phyloP scores from a whole-genome alignment of 441 rosid genomes.

The Capsella rubella region DNA sequence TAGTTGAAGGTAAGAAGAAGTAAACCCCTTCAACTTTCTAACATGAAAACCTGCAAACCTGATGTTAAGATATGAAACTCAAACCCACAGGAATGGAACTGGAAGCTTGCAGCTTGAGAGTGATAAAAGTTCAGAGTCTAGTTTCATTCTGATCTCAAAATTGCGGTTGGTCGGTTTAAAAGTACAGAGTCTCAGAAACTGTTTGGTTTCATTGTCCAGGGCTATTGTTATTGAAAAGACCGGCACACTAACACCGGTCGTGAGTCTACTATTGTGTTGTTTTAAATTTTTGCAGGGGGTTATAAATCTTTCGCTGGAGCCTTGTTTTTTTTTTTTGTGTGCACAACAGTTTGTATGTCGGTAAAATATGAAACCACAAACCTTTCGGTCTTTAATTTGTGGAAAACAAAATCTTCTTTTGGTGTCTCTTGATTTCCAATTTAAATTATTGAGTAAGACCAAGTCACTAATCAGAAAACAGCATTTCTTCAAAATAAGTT shows the following conservation, averaged over 20 bases:
- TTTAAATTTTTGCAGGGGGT: slow-evolving; percentile 26
- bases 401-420: background rate
- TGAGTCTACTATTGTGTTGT: slow-evolving; percentile 21
- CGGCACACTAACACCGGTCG: slow-evolving; percentile 10
- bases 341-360: slow-evolving; percentile 32
- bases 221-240: slow-evolving; percentile 11
- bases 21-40: slow-evolving; percentile 4
- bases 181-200: slow-evolving; percentile 33
- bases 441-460: too few relatives aligned
- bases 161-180: slow-evolving; percentile 20
- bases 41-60: slow-evolving; percentile 23
- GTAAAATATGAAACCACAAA: slow-evolving; percentile 16
- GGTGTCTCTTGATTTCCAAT: background rate
- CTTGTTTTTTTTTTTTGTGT: slow-evolving; percentile 16
- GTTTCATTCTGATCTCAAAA: slow-evolving; percentile 26
- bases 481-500: too few relatives aligned
- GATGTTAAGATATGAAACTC: slow-evolving; percentile 23
- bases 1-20: slow-evolving; percentile 60
- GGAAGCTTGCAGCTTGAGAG: slow-evolving; percentile 23
- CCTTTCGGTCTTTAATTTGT: background rate
- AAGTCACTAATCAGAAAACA: too few relatives aligned
- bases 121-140: slow-evolving; percentile 35
- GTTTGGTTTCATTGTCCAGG: slow-evolving; percentile 26
- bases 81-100: slow-evolving; percentile 25
- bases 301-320: background rate